phyloP scores from a whole-genome alignment of 2,329 filamentous ascomycete species.

The Paraphaeosphaeria minitans region DNA sequence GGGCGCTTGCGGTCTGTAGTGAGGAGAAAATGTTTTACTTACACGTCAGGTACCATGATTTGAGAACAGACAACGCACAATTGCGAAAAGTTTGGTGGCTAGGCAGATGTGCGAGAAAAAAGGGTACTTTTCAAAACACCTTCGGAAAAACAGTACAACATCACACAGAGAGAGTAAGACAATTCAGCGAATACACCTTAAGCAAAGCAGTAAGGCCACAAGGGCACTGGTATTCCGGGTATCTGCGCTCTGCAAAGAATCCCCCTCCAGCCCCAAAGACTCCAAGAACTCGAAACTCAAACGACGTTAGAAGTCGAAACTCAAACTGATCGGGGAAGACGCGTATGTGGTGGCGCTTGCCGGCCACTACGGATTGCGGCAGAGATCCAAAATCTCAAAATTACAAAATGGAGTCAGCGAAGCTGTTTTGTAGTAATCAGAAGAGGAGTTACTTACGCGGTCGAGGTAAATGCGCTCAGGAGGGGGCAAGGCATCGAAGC shows the following conservation, averaged over 20 bases:
- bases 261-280: not conserved
- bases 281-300: slow-evolving; percentile 20
- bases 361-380: slow-evolving; percentile 54
- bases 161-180: not conserved
- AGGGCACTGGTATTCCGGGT: not conserved
- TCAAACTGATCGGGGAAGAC: slow-evolving; percentile 90
- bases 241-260: not conserved
- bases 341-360: slow-evolving; percentile 92
- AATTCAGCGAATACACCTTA: not conserved
- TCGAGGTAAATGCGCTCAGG: not conserved
- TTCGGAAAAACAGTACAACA: not conserved
- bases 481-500: not conserved
- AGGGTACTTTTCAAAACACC: not conserved
- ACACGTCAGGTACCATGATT: too few species aligned
- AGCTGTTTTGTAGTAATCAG: not conserved
- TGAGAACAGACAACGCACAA: too few species aligned
- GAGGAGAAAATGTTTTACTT: too few species aligned
- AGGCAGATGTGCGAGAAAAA: too few species aligned
- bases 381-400: not conserved
- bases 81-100: too few species aligned
- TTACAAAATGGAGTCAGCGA: not conserved
- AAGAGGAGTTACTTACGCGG: not conserved
- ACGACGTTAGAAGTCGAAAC: slow-evolving; percentile 82
- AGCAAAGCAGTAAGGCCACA: not conserved
- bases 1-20: too few species aligned